These are phyloP conservation scores for Umbilicaria muhlenbergii DNA, from an alignment of 495 filamentous ascomycete genomes.

Conservation along the genomic window DNA sequence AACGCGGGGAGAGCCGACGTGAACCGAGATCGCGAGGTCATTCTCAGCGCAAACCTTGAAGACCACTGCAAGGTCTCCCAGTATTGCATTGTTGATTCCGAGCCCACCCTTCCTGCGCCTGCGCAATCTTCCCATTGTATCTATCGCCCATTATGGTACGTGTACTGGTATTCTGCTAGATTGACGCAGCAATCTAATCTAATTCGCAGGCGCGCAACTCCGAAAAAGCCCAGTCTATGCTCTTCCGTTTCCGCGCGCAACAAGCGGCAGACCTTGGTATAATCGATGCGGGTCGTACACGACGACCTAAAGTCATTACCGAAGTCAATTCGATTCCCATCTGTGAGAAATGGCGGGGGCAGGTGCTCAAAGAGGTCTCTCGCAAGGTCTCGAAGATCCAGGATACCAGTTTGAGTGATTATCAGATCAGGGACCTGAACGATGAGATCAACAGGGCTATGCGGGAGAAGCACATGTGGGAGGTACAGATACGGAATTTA, in stretches of 20 bases:
- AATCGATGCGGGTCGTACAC: slow-evolving; percentile 78
- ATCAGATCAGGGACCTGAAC: slow-evolving; percentile 93
- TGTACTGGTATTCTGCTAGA: no score
- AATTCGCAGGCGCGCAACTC: slow-evolving; percentile 56
- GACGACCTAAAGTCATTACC: slow-evolving; percentile 80
- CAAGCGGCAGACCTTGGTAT: slow-evolving; percentile 95
- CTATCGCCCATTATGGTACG: no score
- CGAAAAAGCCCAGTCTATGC: slow-evolving; percentile 99
- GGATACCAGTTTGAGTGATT: slow-evolving; percentile 75
- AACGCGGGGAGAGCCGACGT: no score
- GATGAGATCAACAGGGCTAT: slow-evolving; percentile 99
- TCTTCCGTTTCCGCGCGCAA: slow-evolving; percentile 97
- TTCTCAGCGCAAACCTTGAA: no score
- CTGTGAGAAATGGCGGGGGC: slow-evolving; percentile 97
- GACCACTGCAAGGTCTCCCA: no score
- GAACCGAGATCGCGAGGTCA: no score
- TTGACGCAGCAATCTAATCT: no score
- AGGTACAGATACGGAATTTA: slow-evolving; percentile 83
- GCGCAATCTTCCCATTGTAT: no score
- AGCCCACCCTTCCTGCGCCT: no score
- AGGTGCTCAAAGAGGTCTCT: slow-evolving; percentile 92
- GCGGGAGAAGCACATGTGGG: slow-evolving; percentile 98
- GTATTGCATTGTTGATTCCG: no score
- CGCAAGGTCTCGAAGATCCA: slow-evolving; percentile 94
- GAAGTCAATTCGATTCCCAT: slow-evolving; percentile 65